Base-by-base conservation (phyloP, 169 alveolate species). In the Condylostoma magnum region DNA sequence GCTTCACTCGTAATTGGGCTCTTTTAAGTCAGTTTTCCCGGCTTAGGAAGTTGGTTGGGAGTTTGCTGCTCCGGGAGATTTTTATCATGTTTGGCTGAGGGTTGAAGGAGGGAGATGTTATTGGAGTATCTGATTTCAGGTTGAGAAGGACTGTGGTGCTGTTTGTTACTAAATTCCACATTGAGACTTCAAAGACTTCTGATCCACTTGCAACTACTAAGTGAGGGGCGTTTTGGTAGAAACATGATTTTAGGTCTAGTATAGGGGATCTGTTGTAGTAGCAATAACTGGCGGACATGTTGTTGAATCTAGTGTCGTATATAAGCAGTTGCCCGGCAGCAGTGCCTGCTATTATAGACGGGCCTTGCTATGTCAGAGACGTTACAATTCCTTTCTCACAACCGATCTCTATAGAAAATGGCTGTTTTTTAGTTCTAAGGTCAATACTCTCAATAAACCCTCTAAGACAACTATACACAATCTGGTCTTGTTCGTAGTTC, bases 101-200 rank as follows among this genome's bases (percentile, higher is more conserved):
- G 20, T 12, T 20, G 12, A 63, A 41, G 22, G 38, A 63, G 25
- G 73, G 73, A 22, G 46, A 36, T 38, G 25, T 20, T 6, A 63
- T 12, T 12, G 55, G 57, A 34, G 15, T 44, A 20, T 63, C 73
- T 41, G 55, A 25, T 10, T 20, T 22, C 22, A 27, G 34, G 22
- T 54, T 63, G 20, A 63, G 25, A 20, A 43, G 15, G 15, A 63
- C 12, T 41, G 73, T 22, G 1, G 73, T 22, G 30, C 58, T 22
- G 10, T 44, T 57, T 63, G 73, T 43, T 4, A 22, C 22, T 6
- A 63, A 12, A 12, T 63, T 34, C 73, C 73, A 63, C 54, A 63
- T 37, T 22, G 46, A 25, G 58, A 63, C 31, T 38, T 63, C 73
- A 4, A 41, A 53, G 58, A 63, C 31, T 38, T 63, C 73, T 4